These are phyloP conservation scores for Pachyrhizus erosus DNA, from an alignment of 306 rosid genomes.

Conservation along the genomic window DNA sequence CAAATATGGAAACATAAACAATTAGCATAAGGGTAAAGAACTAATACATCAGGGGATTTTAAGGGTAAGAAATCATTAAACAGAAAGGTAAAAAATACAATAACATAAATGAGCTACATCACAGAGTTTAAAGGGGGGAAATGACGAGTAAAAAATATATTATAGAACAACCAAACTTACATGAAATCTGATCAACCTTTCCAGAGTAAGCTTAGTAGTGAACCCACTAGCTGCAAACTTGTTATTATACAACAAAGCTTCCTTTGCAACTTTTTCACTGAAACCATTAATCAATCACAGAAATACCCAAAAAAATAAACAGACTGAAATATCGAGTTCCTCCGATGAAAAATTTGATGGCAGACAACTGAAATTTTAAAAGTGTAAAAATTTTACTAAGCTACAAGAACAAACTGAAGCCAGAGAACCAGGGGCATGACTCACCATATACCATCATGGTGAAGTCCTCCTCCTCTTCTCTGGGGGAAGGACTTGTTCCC, in stretches of 20 bases:
- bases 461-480: no score
- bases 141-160: no score
- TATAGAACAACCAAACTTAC: slow-evolving; percentile 45
- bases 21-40: background rate
- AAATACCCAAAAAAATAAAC: background rate
- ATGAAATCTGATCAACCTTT: slow-evolving; percentile 54
- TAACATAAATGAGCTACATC: no score
- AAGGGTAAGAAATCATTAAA: no score
- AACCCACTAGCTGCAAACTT: slow-evolving; percentile 89
- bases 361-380: no score
- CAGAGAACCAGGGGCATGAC: no score
- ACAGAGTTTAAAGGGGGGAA: no score
- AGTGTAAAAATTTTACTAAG: background rate
- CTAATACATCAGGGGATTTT: background rate
- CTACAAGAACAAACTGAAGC: no score
- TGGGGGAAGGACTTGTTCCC: no score
- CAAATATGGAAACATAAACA: background rate
- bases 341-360: background rate
- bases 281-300: slow-evolving; percentile 6
- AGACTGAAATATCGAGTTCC: background rate
- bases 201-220: slow-evolving; percentile 82
- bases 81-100: no score
- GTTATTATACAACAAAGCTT: slow-evolving; percentile 85
- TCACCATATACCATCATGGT: no score
- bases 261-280: slow-evolving; percentile 93